Base-by-base conservation (phyloP, 768 basidiomycete species). In the Trametes cingulata region DNA sequence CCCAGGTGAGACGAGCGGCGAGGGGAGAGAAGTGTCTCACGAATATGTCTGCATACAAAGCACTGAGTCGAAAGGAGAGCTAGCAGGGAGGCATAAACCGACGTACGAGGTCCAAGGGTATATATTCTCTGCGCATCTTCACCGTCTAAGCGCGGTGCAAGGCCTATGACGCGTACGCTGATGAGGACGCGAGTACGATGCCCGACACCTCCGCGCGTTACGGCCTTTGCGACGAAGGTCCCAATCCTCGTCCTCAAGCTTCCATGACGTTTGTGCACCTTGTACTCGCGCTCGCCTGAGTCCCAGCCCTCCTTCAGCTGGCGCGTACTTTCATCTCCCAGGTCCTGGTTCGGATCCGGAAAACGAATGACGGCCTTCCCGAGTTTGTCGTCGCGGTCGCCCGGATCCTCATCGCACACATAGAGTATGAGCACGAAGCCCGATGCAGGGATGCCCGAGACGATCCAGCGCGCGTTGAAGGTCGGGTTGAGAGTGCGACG, bases 11-110 rank as follows among this genome's bases (percentile, higher is more conserved):
- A 53, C 60, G 66, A 47, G 43, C 43, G 58, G 48, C 75, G 27
- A 79, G 68, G 9, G 79, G 79, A 10, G 77, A 78, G 65, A 76
- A 79, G 51, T 80, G 76, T 37, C 69, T 72, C 13, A 70, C 67
- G 52, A 68, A 75, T 51, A 59, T 56, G 52, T 73, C 73, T 76
- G 67, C 5, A 45, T 19, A 12, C 22, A 13, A 15, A 19, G 25
- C 37, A 56, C 27, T 22, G 40, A 39, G 37, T 33, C 29, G 22
- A 15, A 4, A 17, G 8, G n/a, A 25, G 27, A 25, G 29, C 25
- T 20, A 35, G 36, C 17, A 10, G 27, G 24, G 49, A 24, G 35
- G 13, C 41, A 19, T 33, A 10, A 10, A 33, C 10, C 33, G 33
- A 66, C 74, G 64, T 67, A 73, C 77, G 74, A 9, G 74, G 74